phyloP scores from a whole-genome alignment of 257 asterid genomes.

The Echium plantagineum region DNA sequence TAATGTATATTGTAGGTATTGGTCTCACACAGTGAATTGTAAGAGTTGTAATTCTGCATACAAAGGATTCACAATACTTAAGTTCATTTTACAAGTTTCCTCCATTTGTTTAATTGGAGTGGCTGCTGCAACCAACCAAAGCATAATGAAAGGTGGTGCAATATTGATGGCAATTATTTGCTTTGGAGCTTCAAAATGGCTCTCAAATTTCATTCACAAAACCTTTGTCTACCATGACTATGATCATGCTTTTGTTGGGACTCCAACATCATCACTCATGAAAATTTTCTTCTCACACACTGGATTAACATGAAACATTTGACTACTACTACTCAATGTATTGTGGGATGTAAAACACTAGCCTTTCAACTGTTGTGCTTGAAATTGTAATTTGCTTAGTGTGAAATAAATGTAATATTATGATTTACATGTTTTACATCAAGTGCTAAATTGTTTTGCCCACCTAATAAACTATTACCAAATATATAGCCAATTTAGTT shows the following conservation, averaged over 20 bases:
- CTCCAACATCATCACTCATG: too few relatives aligned
- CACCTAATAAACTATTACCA: too few relatives aligned
- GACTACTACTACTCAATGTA: too few relatives aligned
- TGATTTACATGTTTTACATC: too few relatives aligned
- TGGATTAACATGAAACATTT: too few relatives aligned
- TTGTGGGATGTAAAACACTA: too few relatives aligned
- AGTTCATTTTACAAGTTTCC: constrained; percentile 41
- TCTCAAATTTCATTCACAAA: constrained; percentile 58
- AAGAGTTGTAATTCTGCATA: constrained; percentile 62
- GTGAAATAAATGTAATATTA: too few relatives aligned
- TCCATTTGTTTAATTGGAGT: constrained; percentile 40
- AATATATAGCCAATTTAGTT: too few relatives aligned
- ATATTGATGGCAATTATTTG: constrained; percentile 46
- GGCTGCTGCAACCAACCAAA: constrained; percentile 57
- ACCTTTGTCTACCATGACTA: constrained; percentile 80
- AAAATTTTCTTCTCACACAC: too few relatives aligned
- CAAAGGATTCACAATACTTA: constrained; percentile 35
- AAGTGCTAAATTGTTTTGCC: too few relatives aligned
- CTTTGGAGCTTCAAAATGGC: constrained; percentile 68
- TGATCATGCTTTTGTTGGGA: constrained; percentile 47
- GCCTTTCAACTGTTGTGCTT: too few relatives aligned
- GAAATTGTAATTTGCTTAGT: too few relatives aligned
- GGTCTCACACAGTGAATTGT: constrained; percentile 66
- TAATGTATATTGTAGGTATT: constrained; percentile 32
- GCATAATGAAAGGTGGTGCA: constrained; percentile 26